Conservation (phyloP, 805 yeast species). For the Kockiozyma suomiensis region DNA sequence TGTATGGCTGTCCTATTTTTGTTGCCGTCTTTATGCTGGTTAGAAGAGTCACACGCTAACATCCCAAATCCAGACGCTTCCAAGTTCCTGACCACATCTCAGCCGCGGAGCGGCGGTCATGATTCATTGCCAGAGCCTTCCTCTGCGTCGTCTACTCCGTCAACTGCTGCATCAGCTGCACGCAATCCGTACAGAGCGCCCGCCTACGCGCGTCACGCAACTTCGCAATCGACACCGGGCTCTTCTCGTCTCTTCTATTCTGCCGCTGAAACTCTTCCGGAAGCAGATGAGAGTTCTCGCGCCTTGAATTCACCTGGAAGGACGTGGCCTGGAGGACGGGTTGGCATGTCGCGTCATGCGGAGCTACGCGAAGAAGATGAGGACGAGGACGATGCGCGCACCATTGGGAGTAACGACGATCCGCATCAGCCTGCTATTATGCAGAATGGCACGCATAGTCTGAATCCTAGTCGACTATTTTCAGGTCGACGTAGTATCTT, state of each 20-base stretch:
- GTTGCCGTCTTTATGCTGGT: neutral
- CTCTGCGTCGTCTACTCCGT: neutral
- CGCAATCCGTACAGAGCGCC: neutral
- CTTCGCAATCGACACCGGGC: conserved; percentile 6
- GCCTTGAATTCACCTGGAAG: conserved; percentile 27
- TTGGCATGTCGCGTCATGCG: conserved; percentile 1
- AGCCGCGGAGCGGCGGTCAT: conserved; percentile 14
- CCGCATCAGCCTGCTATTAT: conserved; percentile 5
- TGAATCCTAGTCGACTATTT: conserved; percentile 16
- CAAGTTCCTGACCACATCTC: conserved; percentile 27
- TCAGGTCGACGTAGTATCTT: conserved; percentile 14
- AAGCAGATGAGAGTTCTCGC: conserved; percentile 20
- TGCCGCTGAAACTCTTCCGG: conserved; percentile 22
- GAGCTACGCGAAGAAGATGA: conserved; percentile 20
- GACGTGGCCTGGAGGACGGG: conserved; percentile 10
- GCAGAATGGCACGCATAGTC: conserved; percentile 2
- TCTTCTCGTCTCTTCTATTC: conserved; percentile 30
- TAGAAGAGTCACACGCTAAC: neutral
- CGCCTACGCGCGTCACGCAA: neutral
- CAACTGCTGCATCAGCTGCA: neutral
- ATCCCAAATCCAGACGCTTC: conserved; percentile 21
- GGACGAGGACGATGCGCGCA: conserved; percentile 28
- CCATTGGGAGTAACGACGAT: conserved; percentile 12
- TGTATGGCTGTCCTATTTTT: conserved; percentile 10
- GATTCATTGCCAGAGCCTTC: neutral